phyloP scores from a whole-genome alignment of 139 green algal species.

The Edaphochlamys debaryana region DNA sequence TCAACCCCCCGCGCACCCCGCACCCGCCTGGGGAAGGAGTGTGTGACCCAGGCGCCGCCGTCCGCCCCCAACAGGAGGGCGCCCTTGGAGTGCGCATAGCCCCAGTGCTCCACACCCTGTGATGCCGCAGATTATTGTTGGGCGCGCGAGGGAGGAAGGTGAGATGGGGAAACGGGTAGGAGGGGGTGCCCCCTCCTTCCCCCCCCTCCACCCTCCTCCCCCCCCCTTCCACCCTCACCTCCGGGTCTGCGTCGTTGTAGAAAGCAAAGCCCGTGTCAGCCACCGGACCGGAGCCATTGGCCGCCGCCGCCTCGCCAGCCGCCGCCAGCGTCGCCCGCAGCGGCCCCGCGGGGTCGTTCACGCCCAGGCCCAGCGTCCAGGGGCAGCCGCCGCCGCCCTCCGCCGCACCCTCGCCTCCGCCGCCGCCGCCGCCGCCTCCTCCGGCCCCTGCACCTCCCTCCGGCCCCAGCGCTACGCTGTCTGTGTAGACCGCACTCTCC shows the following conservation, averaged over 20 bases:
- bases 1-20: no score
- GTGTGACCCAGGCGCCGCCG: conserved; percentile 21
- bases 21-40: conserved; percentile 36
- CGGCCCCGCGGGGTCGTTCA: conserved; percentile 9
- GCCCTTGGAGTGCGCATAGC: conserved; percentile 22
- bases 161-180: no score
- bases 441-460: no score
- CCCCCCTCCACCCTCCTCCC: no score
- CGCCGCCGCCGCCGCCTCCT: no score
- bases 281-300: neutral
- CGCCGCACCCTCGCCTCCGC: neutral
- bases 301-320: neutral
- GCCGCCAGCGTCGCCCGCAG: neutral
- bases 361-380: neutral
- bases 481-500: neutral
- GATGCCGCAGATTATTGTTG: no score
- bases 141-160: no score
- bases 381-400: neutral
- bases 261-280: neutral
- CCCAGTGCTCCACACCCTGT: conserved; percentile 29
- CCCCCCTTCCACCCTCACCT: neutral
- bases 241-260: conserved; percentile 39
- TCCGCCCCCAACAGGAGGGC: conserved; percentile 3
- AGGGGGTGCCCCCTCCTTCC: no score
- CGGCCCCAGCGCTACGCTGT: no score